phyloP scores from a whole-genome alignment of 306 rosid genomes.

The Corylus avellana region DNA sequence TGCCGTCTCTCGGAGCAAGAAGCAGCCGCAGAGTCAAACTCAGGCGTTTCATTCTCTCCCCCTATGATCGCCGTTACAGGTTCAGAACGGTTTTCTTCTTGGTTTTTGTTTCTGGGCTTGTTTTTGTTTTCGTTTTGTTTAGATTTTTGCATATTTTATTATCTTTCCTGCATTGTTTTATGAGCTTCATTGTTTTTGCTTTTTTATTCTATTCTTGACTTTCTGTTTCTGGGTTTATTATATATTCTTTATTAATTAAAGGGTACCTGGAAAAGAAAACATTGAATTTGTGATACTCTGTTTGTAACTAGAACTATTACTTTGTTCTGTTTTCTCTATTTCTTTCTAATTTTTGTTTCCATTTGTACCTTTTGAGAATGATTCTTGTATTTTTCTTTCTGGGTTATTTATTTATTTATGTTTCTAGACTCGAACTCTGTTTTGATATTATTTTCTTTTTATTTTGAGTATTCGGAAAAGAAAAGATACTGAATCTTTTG shows the following conservation, averaged over 20 bases:
- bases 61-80: constrained; percentile 89
- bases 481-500: not conserved
- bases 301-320: not conserved
- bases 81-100: not conserved
- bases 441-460: not conserved
- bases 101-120: not conserved
- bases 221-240: not conserved
- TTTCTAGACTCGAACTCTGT: too few species aligned
- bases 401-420: not conserved
- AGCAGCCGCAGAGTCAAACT: constrained; percentile 62
- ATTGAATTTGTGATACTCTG: constrained; percentile 16
- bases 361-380: not conserved
- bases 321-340: not conserved
- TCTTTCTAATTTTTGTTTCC: not conserved
- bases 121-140: not conserved
- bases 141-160: not conserved
- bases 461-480: not conserved
- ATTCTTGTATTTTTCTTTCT: not conserved
- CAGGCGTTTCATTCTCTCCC: constrained; percentile 45
- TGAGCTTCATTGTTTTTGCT: not conserved
- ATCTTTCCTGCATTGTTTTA: not conserved
- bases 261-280: not conserved
- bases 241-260: not conserved
- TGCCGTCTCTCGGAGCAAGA: constrained; percentile 86
- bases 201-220: not conserved